A percentile compares a stretch with the other conserved stretches of the same genome.
These are phyloP conservation scores for Leptographium procerum DNA, from an alignment of 2,329 filamentous ascomycete species.

Conservation along the genomic window DNA sequence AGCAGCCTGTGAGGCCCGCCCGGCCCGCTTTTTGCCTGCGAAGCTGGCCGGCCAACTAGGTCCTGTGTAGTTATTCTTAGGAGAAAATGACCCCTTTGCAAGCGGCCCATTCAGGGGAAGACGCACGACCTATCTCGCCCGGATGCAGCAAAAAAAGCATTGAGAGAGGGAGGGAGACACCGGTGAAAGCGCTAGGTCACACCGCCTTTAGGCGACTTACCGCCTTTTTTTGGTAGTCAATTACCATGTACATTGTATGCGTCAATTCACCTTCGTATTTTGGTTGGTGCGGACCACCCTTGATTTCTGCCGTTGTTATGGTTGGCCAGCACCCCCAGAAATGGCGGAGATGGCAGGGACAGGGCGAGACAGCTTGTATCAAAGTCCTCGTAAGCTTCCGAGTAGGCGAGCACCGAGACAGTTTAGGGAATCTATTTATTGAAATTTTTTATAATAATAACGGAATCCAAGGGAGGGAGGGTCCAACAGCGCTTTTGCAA, in stretches of 20 bases:
- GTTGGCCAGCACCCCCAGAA: neutral
- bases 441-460: too few relatives aligned
- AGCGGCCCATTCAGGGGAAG: neutral
- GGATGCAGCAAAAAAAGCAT: neutral
- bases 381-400: neutral
- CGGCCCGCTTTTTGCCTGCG: neutral
- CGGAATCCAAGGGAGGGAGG: too few relatives aligned
- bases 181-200: neutral
- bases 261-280: too few relatives aligned
- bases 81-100: neutral
- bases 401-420: neutral
- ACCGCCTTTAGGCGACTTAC: neutral
- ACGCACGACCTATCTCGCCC: neutral
- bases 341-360: too few relatives aligned
- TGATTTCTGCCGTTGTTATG: conserved; percentile 3
- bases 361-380: neutral
- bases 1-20: neutral
- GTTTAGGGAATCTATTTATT: too few relatives aligned
- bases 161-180: too few relatives aligned
- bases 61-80: too few relatives aligned
- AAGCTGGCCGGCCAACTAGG: neutral
- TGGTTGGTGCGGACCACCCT: neutral
- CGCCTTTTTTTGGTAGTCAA: neutral
- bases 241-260: too few relatives aligned
- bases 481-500: neutral